Evolutionary conservation across 805 yeast genomes (phyloP), one percentile per base, ranked within the genome.

Genomic region (Pachysolen tannophilus): DNA sequence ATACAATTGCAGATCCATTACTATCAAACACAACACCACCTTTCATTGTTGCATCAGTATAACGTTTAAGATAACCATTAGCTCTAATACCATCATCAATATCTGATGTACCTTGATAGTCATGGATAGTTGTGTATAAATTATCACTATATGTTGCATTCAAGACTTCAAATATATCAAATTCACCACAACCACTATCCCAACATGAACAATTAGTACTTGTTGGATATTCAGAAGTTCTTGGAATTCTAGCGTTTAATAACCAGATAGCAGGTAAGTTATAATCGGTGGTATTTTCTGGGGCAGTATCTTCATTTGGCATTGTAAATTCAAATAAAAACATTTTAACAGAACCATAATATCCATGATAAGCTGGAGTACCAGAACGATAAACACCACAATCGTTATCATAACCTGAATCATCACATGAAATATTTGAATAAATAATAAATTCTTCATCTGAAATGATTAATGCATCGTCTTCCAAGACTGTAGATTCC

Each of bases 231-330:
- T 81, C 87, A 3, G 87, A 61, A 14, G 87, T 80, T 63, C 88
- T 69, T 43, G 86, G 81, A 39, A 81, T 78, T 45, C 75, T 69
- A 20, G 84, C 80, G 45, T 81, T 80, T 49, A 81, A 61, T 41
- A 81, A 61, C 88, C 88, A 81, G 45, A 79, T 79, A 15, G 85
- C 87, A 8, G 88, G 85, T 76, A 79, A 60, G 53, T 82, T 70
- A 49, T 67, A 79, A 5, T 60, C 42, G 8, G 61, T 45, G 36
- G 61, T 58, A 30, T 49, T 47, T n/a, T 34, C 41, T n/a, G 32
- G 40, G 13, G 40, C 25, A 16, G 46, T 46, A 34, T 59, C 56
- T 46, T 79, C 85, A 20, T 60, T 56, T 31, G 88, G 88, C 73
- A 78, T 74, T 37, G 63, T 59, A 52, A 82, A 82, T 53, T 79